Evolutionary conservation across 345 rosid species (phyloP).

Genomic region (Corymbia maculata): DNA sequence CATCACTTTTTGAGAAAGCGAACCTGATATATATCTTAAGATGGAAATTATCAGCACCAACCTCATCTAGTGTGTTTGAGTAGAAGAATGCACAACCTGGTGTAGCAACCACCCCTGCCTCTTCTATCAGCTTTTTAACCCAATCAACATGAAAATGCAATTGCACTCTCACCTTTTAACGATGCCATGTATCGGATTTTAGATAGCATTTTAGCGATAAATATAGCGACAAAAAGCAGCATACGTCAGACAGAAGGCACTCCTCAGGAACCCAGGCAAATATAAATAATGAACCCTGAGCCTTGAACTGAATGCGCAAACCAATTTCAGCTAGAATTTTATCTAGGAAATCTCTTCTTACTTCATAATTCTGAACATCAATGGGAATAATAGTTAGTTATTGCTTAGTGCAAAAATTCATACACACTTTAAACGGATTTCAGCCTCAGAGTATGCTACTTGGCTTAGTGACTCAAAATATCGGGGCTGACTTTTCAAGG

Average conservation of each 20-base stretch:
- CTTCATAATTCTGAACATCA: constrained; percentile 32
- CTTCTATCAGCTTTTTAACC: constrained; percentile 27
- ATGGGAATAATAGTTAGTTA: neutral
- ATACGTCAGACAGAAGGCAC: constrained; percentile 35
- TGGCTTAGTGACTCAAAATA: constrained; percentile 31
- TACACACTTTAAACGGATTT: neutral
- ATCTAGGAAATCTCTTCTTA: constrained; percentile 32
- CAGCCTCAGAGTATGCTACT: neutral
- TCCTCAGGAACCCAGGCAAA: constrained; percentile 38
- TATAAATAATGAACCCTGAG: constrained; percentile 45
- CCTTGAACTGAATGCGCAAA: constrained; percentile 36
- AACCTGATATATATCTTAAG: constrained; percentile 33
- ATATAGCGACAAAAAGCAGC: neutral
- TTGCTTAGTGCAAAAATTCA: neutral
- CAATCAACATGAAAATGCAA: constrained; percentile 26
- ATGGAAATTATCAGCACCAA: neutral
- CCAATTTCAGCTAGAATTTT: constrained; percentile 26
- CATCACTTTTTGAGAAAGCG: constrained; percentile 48
- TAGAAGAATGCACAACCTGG: constrained; percentile 48
- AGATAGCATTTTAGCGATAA: neutral
- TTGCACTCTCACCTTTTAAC: neutral
- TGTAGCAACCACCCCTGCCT: constrained; percentile 53
- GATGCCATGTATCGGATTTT: neutral
- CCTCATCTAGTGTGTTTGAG: neutral
- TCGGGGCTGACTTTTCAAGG: constrained; percentile 21